These are phyloP conservation scores for Tinospora cordifolia DNA, from an alignment of 164 flowering plant species.

Conservation along the genomic window DNA sequence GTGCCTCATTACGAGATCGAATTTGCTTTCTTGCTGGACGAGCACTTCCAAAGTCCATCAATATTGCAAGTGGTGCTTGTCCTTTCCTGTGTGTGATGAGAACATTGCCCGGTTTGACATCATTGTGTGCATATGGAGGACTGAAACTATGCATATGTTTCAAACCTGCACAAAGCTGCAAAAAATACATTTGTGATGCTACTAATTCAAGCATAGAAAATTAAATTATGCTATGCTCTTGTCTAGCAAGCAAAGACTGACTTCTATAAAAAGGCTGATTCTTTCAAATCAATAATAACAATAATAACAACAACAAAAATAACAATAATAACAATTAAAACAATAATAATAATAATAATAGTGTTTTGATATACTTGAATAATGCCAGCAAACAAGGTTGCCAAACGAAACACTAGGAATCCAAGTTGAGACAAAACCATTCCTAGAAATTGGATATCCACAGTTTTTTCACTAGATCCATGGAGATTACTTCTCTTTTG, in stretches of 20 bases:
- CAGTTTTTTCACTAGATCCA: no score
- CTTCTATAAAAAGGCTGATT: no score
- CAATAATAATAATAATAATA: background rate
- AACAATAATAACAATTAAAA: background rate
- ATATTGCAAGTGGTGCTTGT: conserved; percentile 71
- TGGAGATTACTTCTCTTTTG: no score
- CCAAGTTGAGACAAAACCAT: no score
- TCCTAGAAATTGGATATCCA: no score
- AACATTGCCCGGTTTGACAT: conserved; percentile 94
- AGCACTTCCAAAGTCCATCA: conserved; percentile 99
- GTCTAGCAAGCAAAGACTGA: no score
- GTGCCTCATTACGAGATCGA: conserved; percentile 78
- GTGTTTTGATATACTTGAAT: no score
- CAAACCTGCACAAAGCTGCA: conserved; percentile 96
- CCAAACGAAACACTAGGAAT: no score
- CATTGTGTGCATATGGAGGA: conserved; percentile 96
- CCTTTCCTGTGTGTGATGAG: conserved; percentile 81
- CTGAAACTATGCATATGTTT: conserved; percentile 89
- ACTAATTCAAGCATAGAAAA: background rate
- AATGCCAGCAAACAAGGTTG: no score
- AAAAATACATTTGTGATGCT: background rate
- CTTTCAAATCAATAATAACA: no score
- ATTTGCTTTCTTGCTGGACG: conserved; percentile 82
- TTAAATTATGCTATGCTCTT: background rate
- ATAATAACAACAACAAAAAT: no score